phyloP scores from a whole-genome alignment of 164 flowering plant species.

The Tetrastigma voinierianum region DNA sequence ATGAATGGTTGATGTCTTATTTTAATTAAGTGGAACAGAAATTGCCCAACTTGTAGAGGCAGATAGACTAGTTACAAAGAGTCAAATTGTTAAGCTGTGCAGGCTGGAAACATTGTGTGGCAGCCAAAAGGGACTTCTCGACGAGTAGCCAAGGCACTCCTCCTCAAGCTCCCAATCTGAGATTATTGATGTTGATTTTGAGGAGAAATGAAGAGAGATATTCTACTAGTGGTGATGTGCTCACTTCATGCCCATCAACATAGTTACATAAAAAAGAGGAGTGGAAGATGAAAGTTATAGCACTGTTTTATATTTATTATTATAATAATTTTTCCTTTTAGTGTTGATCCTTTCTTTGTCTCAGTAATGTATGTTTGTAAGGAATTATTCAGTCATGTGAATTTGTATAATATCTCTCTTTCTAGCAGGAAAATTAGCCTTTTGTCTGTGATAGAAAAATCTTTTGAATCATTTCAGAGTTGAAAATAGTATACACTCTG shows the following conservation, averaged over 20 bases:
- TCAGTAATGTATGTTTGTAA: neutral
- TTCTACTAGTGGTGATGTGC: neutral
- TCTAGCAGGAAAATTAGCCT: neutral
- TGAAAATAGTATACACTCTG: too few species aligned
- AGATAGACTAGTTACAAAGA: constrained; percentile 64
- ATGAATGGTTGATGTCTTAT: neutral
- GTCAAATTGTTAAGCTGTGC: constrained; percentile 63
- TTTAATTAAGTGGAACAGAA: constrained; percentile 33
- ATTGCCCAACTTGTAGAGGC: constrained; percentile 84
- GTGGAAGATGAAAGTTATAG: neutral
- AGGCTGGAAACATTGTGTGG: constrained; percentile 85
- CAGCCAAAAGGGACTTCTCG: constrained; percentile 64
- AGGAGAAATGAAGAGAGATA: constrained; percentile 56
- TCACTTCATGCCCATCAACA: neutral
- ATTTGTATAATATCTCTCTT: constrained; percentile 5
- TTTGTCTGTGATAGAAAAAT: too few species aligned
- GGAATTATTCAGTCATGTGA: neutral
- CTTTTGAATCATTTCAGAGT: too few species aligned
- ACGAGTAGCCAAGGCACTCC: constrained; percentile 31
- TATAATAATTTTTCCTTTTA: neutral
- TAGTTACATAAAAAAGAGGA: neutral
- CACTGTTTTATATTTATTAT: neutral
- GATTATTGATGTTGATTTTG: constrained; percentile 86
- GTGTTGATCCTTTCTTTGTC: neutral
- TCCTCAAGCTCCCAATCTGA: constrained; percentile 48